These are phyloP conservation scores for Anthoceros angustus DNA, from an alignment of 225 moss, liverwort and hornwort genomes.

Conservation along the genomic window DNA sequence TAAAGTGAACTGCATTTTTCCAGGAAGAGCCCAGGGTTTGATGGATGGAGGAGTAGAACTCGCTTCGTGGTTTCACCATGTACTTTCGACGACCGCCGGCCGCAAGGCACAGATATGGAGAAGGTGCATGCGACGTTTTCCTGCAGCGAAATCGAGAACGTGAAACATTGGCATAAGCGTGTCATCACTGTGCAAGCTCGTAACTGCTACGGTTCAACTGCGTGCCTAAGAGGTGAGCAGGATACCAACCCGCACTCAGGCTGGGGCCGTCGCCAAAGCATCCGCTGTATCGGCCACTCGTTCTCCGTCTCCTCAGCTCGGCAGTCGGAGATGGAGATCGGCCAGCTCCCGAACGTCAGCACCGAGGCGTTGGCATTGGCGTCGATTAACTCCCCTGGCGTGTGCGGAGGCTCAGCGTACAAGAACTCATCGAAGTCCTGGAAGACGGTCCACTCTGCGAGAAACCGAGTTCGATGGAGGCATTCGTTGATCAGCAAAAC, in stretches of 20 bases:
- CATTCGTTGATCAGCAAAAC: conserved; percentile 46
- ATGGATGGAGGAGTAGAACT: conserved; percentile 27
- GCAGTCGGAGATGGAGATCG: conserved; percentile 32
- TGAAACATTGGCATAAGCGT: neutral
- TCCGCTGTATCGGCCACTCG: neutral
- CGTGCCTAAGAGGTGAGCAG: too few species aligned
- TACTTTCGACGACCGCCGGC: conserved; percentile 44
- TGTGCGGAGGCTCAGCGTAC: conserved; percentile 17
- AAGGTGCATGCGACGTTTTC: conserved; percentile 11
- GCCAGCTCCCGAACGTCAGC: conserved; percentile 39
- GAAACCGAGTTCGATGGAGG: conserved; percentile 26
- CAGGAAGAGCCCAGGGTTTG: conserved; percentile 17
- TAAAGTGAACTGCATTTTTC: conserved; percentile 16
- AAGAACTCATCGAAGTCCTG: conserved; percentile 59
- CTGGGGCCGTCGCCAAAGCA: neutral
- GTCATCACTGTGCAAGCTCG: neutral
- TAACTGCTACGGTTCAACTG: neutral
- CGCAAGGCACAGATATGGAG: conserved; percentile 15
- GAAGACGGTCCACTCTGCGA: conserved; percentile 36
- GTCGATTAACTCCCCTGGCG: conserved; percentile 26
- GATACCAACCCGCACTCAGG: neutral
- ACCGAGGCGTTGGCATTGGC: conserved; percentile 20
- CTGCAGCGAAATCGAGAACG: conserved; percentile 8
- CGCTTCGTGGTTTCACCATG: conserved; percentile 46
- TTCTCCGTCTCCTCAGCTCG: neutral